A percentile compares a stretch with the other conserved stretches of the same genome.
Conservation (phyloP, 495 filamentous ascomycete species). For the Elaphomyces granulatus region DNA sequence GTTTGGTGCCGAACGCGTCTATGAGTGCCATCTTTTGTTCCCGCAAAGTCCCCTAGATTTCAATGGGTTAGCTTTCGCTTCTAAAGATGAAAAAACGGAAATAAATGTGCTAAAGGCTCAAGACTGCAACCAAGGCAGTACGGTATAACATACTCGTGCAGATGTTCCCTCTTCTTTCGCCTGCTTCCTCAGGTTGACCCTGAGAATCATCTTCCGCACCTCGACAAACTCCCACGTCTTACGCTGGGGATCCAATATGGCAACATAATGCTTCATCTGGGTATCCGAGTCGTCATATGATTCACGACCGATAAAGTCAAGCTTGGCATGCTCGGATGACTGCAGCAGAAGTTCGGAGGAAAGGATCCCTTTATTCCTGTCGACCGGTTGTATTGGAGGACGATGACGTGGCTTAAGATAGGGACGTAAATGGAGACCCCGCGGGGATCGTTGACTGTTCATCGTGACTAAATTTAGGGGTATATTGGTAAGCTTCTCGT, state of each 20-base stretch:
- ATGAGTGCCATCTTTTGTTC: slow-evolving; percentile 58
- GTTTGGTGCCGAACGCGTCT: slow-evolving; percentile 85
- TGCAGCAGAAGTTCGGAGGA: slow-evolving; percentile 58
- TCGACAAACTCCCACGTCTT: slow-evolving; percentile 60
- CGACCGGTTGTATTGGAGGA: slow-evolving; percentile 18
- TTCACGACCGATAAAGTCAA: slow-evolving; percentile 75
- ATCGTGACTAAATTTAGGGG: slow-evolving; percentile 60
- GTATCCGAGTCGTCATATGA: slow-evolving; percentile 48
- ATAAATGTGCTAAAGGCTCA: too few species aligned
- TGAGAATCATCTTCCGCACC: slow-evolving; percentile 59
- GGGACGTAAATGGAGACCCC: slow-evolving; percentile 42
- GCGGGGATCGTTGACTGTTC: slow-evolving; percentile 47
- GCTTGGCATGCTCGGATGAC: slow-evolving; percentile 55
- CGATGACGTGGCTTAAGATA: slow-evolving; percentile 42
- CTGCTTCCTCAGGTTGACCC: slow-evolving; percentile 45
- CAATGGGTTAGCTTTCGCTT: too few species aligned
- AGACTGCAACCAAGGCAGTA: too few species aligned
- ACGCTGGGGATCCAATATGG: slow-evolving; percentile 62
- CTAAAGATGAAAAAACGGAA: too few species aligned
- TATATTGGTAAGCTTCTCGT: too few species aligned
- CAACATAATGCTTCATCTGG: slow-evolving; percentile 71
- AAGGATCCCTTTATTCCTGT: slow-evolving; percentile 29
- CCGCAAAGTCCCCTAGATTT: slow-evolving; percentile 37
- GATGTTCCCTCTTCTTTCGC: too few species aligned
- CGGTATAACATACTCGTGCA: too few species aligned